Evolutionary conservation across 176 grass and related monocot species (phyloP).

Genomic region (Oryza coarctata): DNA sequence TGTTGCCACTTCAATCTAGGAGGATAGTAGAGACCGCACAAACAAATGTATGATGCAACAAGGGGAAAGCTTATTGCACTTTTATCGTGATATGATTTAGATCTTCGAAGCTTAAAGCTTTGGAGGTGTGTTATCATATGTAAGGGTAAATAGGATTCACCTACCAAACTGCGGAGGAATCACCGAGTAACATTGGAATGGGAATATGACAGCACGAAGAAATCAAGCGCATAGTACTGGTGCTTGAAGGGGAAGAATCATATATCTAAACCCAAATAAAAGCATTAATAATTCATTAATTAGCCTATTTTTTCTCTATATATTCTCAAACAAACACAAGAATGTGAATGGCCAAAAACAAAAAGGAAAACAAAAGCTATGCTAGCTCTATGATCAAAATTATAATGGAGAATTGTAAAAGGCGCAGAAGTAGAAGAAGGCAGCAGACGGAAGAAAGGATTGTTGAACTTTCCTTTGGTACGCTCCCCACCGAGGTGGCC

Average conservation of each 20-base stretch:
- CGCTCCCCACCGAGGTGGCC: constrained; percentile 12
- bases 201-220: background rate
- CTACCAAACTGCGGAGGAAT: constrained; percentile 36
- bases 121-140: constrained; percentile 78
- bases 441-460: constrained; percentile 47
- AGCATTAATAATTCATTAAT: constrained; percentile 32
- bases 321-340: constrained; percentile 58
- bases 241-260: constrained; percentile 24
- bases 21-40: constrained; percentile 23
- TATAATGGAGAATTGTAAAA: constrained; percentile 61
- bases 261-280: constrained; percentile 35
- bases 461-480: constrained; percentile 68
- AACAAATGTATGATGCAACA: constrained; percentile 32
- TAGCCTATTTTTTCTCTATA: constrained; percentile 58
- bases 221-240: constrained; percentile 20
- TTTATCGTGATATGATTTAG: constrained; percentile 31
- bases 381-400: constrained; percentile 52
- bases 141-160: constrained; percentile 42
- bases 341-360: constrained; percentile 47
- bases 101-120: constrained; percentile 32
- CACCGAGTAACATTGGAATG: constrained; percentile 3
- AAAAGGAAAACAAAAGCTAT: constrained; percentile 42
- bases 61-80: background rate
- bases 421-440: constrained; percentile 25
- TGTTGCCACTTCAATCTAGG: constrained; percentile 30